Base-by-base conservation (phyloP, 192 early-diverging fungal genomes). In the Chytriomyces confervae region DNA sequence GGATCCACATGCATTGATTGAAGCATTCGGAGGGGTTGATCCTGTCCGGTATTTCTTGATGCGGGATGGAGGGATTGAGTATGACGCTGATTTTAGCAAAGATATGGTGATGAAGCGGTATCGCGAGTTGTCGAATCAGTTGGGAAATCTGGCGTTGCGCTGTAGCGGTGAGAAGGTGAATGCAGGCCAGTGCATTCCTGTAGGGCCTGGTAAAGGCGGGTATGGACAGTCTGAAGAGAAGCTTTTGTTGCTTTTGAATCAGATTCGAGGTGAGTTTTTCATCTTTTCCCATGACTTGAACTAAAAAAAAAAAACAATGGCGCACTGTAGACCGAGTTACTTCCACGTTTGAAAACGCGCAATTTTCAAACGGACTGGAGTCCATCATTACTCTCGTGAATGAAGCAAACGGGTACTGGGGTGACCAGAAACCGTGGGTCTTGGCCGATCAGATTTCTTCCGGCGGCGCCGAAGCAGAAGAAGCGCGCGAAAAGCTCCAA, bases 21-120 rank as follows among this genome's bases (percentile, higher is more conserved):
- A 89, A 7, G 70, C 74, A 20, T 97, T 90, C 73, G 95, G 97
- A 6, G 45, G 61, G 11, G 91, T 94, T 6, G 97, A 99, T 75
- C 79, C 94, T 7, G 87, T 97, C 20, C 90, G 96, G 45, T 99
- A 93, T 69, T 99, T 91, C 81, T 86, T 99, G 47, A 90, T 97
- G 73, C 91, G 94, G 36, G 93, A 97, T 85, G 95, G 97, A 48
- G 94, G 95, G 1, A 85, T 97, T 60, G 87, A 86, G 10, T 84
- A 96, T 75, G 97, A 99, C 72, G 89, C 92, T 48, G 92, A 91
- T 66, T 96, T 94, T 71, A 93, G 94, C 5, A 77, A 86, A 0
- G 88, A 88, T 13, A 84, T 88, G 62, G 88, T 97, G 18, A 63
- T 82, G 46, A 85, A 82, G 72, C 84, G 94, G 47, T 94, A 95